Percentiles rank a stretch among this genome's conserved stretches.
phyloP scores from a whole-genome alignment of 805 yeast genomes.

The Ogataea sp. region DNA sequence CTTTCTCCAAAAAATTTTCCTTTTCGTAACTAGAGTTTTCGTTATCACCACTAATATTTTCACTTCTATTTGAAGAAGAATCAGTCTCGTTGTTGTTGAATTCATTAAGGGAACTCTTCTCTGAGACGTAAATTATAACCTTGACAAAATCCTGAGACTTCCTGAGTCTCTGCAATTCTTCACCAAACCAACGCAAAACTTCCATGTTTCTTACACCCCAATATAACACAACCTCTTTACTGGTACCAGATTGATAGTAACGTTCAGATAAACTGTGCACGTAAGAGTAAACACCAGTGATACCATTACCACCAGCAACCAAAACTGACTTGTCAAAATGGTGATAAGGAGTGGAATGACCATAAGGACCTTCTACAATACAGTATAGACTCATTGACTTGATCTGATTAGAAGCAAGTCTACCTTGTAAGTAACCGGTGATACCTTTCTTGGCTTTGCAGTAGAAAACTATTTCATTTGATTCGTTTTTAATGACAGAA shows the following conservation, averaged over 20 bases:
- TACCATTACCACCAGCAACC: conserved; percentile 70
- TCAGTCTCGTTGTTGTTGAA: background rate
- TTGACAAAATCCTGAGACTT: conserved; percentile 21
- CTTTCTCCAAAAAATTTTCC: too few relatives aligned
- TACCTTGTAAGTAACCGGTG: conserved; percentile 34
- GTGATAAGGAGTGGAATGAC: conserved; percentile 42
- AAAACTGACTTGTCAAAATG: conserved; percentile 47
- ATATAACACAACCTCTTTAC: conserved; percentile 35
- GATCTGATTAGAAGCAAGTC: conserved; percentile 19
- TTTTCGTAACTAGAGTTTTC: conserved; percentile 2
- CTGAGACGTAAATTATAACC: conserved; percentile 35
- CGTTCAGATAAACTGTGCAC: conserved; percentile 22
- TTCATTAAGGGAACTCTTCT: conserved; percentile 2
- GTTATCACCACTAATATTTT: background rate
- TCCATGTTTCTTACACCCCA: conserved; percentile 57
- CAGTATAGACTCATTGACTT: conserved; percentile 24
- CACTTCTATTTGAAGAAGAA: background rate
- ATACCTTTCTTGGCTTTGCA: conserved; percentile 52
- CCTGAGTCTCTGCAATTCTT: conserved; percentile 30
- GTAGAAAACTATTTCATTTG: conserved; percentile 31
- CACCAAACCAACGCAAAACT: conserved; percentile 42
- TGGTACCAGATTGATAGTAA: conserved; percentile 12
- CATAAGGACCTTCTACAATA: conserved; percentile 68
- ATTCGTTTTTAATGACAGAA: conserved; percentile 36
- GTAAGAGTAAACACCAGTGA: conserved; percentile 50